A percentile compares a stretch with the other conserved stretches of the same genome.
These are phyloP conservation scores for Tetrapisispora namnaoensis DNA, from an alignment of 805 yeast genomes.

Conservation along the genomic window DNA sequence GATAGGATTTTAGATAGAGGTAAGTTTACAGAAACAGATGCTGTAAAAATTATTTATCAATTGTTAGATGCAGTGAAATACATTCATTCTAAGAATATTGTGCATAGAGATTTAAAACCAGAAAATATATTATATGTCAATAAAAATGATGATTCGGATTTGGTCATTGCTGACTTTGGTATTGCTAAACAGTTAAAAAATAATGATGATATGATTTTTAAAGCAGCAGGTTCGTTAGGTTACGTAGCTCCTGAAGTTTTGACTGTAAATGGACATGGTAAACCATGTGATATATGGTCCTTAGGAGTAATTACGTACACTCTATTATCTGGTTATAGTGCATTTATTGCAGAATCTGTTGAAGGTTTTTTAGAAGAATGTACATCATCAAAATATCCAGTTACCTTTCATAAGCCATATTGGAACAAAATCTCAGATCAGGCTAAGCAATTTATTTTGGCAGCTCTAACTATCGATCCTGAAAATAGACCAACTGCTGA, in stretches of 20 bases:
- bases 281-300: slow-evolving; percentile 95
- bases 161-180: slow-evolving; percentile 93
- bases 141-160: slow-evolving; percentile 48
- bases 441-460: slow-evolving; percentile 69
- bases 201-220: slow-evolving; percentile 50
- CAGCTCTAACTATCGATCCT: slow-evolving; percentile 62
- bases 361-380: slow-evolving; percentile 77
- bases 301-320: slow-evolving; percentile 90
- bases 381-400: slow-evolving; percentile 53
- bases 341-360: slow-evolving; percentile 78
- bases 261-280: slow-evolving; percentile 76
- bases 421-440: slow-evolving; percentile 75
- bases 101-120: slow-evolving; percentile 91
- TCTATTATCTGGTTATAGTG: slow-evolving; percentile 82
- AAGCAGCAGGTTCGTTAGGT: slow-evolving; percentile 88
- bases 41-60: slow-evolving; percentile 64
- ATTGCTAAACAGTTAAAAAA: slow-evolving; percentile 69
- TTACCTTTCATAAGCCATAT: slow-evolving; percentile 77
- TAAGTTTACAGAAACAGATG: slow-evolving; percentile 81
- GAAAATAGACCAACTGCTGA: slow-evolving; percentile 57
- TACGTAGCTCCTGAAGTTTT: slow-evolving; percentile 96
- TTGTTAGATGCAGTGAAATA: slow-evolving; percentile 70
- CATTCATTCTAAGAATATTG: slow-evolving; percentile 66
- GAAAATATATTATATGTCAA: slow-evolving; percentile 74
- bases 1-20: slow-evolving; percentile 78